These are phyloP conservation scores for Penicillium oxalicum DNA, from an alignment of 2,329 filamentous ascomycete species.

Conservation along the genomic window DNA sequence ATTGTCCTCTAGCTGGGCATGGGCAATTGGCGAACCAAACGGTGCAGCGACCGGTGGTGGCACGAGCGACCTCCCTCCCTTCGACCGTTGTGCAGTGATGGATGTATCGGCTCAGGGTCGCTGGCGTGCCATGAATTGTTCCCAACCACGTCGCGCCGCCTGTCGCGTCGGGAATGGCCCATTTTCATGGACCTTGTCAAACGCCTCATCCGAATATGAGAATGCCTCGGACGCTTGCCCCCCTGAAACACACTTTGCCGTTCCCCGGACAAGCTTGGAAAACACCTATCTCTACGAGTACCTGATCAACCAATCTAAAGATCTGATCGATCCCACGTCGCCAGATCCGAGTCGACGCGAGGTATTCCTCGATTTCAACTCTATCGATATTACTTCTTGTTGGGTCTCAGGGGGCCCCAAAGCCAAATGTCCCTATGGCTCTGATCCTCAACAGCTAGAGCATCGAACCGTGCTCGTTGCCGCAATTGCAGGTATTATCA, in stretches of 20 bases:
- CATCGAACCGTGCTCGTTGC: constrained; percentile 53
- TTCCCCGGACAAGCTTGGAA: constrained; percentile 58
- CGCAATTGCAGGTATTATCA: constrained; percentile 56
- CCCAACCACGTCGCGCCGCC: constrained; percentile 45
- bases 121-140: constrained; percentile 56
- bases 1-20: constrained; percentile 53
- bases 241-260: constrained; percentile 45
- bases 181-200: constrained; percentile 53
- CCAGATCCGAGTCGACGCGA: constrained; percentile 26
- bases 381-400: constrained; percentile 50
- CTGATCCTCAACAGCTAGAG: constrained; percentile 38
- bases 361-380: constrained; percentile 59
- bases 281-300: constrained; percentile 53
- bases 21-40: constrained; percentile 51
- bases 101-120: constrained; percentile 45
- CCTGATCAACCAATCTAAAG: constrained; percentile 26
- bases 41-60: constrained; percentile 37
- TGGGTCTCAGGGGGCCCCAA: constrained; percentile 56
- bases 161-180: constrained; percentile 52
- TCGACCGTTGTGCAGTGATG: constrained; percentile 53
- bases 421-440: constrained; percentile 53
- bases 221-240: constrained; percentile 46
- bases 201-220: constrained; percentile 38
- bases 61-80: constrained; percentile 21
- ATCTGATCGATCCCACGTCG: constrained; percentile 22